These are phyloP conservation scores for Rhizopogon salebrosus DNA, from an alignment of 768 basidiomycete genomes.

Conservation along the genomic window DNA sequence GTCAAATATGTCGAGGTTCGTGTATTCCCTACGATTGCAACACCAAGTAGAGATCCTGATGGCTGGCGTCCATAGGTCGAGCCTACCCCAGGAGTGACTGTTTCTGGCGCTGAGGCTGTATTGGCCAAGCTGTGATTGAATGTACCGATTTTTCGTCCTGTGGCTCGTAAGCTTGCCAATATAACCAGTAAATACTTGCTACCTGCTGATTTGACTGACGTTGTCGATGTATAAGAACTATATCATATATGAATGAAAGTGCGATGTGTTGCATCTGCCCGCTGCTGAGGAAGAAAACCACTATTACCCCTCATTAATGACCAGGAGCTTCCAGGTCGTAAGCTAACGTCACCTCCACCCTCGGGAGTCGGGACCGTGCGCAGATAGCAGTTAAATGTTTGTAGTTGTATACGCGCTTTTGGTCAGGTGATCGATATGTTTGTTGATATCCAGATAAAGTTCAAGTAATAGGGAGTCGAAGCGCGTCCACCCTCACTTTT, in stretches of 20 bases:
- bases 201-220: no score
- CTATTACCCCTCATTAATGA: background rate
- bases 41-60: background rate
- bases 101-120: constrained; percentile 55
- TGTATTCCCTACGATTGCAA: background rate
- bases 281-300: no score
- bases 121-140: constrained; percentile 38
- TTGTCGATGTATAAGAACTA: no score
- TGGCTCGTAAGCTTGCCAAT: no score
- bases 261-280: no score
- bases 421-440: constrained; percentile 30
- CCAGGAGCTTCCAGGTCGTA: background rate
- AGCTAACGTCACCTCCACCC: background rate
- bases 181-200: background rate
- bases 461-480: constrained; percentile 20
- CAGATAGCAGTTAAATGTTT: constrained; percentile 13
- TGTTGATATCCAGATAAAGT: constrained; percentile 33
- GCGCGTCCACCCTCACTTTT: constrained; percentile 24
- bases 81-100: constrained; percentile 43
- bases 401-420: constrained; percentile 25
- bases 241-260: no score
- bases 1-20: constrained; percentile 61
- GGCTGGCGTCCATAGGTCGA: constrained; percentile 36
- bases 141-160: no score
- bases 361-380: constrained; percentile 16